Evolutionary conservation across 1,284 basidiomycete species (phyloP), one percentile per base, ranked within the genome.

Genomic region (Cryptococcus sp.): DNA sequence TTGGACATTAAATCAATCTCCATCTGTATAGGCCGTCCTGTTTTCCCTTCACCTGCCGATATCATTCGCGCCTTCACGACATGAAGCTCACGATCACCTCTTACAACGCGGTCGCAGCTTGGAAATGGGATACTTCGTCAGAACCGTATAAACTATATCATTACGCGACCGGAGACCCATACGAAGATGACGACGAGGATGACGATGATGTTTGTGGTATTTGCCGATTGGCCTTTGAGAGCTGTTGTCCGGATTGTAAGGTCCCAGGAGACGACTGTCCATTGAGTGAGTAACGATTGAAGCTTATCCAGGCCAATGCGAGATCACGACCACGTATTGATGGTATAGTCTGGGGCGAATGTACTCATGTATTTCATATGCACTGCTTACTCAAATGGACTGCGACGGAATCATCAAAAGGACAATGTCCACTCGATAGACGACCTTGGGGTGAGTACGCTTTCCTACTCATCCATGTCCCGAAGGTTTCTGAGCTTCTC

Each of bases 181-280:
- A 46, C 31, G 53, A 31, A 3, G 49, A 57, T 4, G 33, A 52
- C 11, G 57, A 56, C 38, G 55, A 55, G 13, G 81, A 84, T 50
- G 79, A 79, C 5, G 88, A 85, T 49, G 90, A 95, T 63, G 88
- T 95, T 13, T 97, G 93, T 74, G 93, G 93, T 5, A 96, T 96
- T 62, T 96, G 93, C 76, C 84, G 90, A 47, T 86, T 90, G 4
- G 84, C 91, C 0, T 96, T 86, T 67, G 93, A 97, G 72, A 89
- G 87, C 0, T 93, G 90, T 65, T 96, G 93, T 78, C 91, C 93
- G 4, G 83, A 86, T 4, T 97, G 93, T 78, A 94, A 92, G 76
- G 84, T 93, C 66, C 93, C 93, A 0, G 93, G 93, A n/a, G 93
- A 96, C 63, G 91, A 94, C 67, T 96, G 93, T 79, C 93, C 93